These are phyloP conservation scores for Macadamia tetraphylla DNA, from an alignment of 164 flowering plant species.

Conservation along the genomic window DNA sequence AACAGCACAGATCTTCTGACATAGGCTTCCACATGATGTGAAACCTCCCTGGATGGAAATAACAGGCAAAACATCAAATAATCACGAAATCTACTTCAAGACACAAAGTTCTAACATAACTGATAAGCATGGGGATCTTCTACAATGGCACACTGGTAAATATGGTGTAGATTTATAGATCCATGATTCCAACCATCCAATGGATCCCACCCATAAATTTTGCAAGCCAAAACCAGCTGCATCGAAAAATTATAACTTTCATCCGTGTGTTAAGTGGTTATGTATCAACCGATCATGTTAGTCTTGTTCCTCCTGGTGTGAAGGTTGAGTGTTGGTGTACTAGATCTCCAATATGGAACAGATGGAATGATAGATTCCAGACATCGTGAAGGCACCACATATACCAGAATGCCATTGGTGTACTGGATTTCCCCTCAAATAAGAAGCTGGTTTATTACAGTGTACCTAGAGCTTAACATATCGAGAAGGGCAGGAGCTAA, in stretches of 20 bases:
- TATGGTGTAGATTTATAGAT: background rate
- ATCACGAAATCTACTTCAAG: background rate
- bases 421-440: background rate
- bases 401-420: background rate
- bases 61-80: background rate
- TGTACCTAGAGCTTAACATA: conserved; percentile 80
- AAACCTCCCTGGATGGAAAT: conserved; percentile 54
- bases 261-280: too few species aligned
- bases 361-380: background rate
- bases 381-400: background rate
- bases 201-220: background rate
- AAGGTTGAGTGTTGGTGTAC: too few species aligned
- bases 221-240: background rate
- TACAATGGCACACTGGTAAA: background rate
- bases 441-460: background rate
- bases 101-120: background rate
- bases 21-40: conserved; percentile 74
- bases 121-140: background rate
- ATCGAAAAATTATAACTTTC: too few species aligned
- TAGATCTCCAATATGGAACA: background rate
- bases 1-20: conserved; percentile 87
- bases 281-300: too few species aligned
- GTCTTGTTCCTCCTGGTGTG: too few species aligned
- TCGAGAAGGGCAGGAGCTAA: conserved; percentile 77
- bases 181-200: background rate